A percentile compares a stretch with the other conserved stretches of the same genome.
Conservation (phyloP, 495 filamentous ascomycete genomes). For the Aspergillus carlsbadensis region DNA sequence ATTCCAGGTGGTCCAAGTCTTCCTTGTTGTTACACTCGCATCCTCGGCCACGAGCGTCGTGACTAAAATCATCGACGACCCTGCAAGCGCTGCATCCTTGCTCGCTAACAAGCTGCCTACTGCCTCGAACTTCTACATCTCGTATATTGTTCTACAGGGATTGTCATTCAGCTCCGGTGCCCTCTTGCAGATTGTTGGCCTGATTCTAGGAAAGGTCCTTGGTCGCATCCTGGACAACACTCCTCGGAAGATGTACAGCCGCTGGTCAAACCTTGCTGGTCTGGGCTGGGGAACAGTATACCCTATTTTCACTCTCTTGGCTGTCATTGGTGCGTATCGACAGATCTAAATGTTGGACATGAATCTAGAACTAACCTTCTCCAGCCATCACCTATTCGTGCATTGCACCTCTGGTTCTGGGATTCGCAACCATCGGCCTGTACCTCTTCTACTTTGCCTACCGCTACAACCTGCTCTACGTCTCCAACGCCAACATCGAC, state of each 20-base stretch:
- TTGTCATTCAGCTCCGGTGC: slow-evolving; percentile 75
- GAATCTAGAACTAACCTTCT: background rate
- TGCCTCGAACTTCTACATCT: slow-evolving; percentile 91
- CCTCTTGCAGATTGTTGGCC: slow-evolving; percentile 73
- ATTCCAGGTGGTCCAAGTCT: slow-evolving; percentile 95
- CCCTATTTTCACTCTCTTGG: slow-evolving; percentile 81
- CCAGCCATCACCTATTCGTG: slow-evolving; percentile 82
- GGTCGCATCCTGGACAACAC: slow-evolving; percentile 70
- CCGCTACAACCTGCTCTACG: slow-evolving; percentile 93
- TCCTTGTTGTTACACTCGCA: slow-evolving; percentile 79
- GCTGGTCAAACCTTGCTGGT: slow-evolving; percentile 62
- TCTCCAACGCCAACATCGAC: slow-evolving; percentile 80
- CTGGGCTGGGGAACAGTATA: slow-evolving; percentile 87
- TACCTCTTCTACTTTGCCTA: slow-evolving; percentile 89
- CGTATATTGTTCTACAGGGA: slow-evolving; percentile 92
- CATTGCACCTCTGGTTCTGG: slow-evolving; percentile 88
- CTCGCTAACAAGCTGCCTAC: slow-evolving; percentile 75
- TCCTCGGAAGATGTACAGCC: slow-evolving; percentile 72
- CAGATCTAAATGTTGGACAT: background rate
- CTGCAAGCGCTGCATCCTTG: slow-evolving; percentile 56
- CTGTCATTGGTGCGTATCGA: slow-evolving; percentile 61
- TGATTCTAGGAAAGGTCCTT: slow-evolving; percentile 74
- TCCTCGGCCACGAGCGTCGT: slow-evolving; percentile 61
- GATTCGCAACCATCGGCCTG: slow-evolving; percentile 81
- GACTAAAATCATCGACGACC: slow-evolving; percentile 61